Base-by-base conservation (phyloP, 2,329 filamentous ascomycete genomes). In the Cryphonectria radicalis region DNA sequence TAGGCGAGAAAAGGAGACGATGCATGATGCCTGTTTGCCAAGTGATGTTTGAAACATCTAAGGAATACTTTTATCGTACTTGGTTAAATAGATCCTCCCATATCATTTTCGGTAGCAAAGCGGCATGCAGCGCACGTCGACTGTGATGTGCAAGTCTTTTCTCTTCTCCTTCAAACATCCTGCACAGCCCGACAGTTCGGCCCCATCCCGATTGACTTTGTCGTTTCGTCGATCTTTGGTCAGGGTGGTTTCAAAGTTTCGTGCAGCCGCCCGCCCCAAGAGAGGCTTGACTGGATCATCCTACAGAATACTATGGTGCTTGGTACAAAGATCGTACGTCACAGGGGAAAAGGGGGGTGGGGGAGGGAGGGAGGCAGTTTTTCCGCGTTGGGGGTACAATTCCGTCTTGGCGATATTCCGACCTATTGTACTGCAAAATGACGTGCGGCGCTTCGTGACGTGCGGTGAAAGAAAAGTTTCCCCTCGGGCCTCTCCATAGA, bases 21-120 rank as follows among this genome's bases (percentile, higher is more conserved):
- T 37, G 50, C 37, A 63, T 63, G 68, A 59, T 59, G 62, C 37
- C 50, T 43, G 43, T 62, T 35, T 57, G 67, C 67, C 67, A 69
- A 69, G 67, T 46, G 60, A 46, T 37, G 25, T 59, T 59, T 59
- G 55, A 59, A 59, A 59, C 55, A 35, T 28, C 55, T 32, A 19
- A 19, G 25, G 22, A 50, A 50, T 8, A 50, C 22, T 40, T 37
- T 37, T 40, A 50, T 50, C 46, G n/a, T 50, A 22, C 46, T 11
- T n/a, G 8, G 46, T 22, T 22, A n/a, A 14, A 59, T 19, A 1
- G 2, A 19, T 59, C 55, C 53, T 57, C n/a, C n/a, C 55, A 32
- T 59, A 19, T 28, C 28, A 28, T 32, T 59, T 4, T 59, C 3
- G 46, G 46, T 50, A 50, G 46, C 46, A 50, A 4, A 14, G 25